Base-by-base conservation (phyloP, 176 grass and related monocot genomes). In the Ensete glaucum region DNA sequence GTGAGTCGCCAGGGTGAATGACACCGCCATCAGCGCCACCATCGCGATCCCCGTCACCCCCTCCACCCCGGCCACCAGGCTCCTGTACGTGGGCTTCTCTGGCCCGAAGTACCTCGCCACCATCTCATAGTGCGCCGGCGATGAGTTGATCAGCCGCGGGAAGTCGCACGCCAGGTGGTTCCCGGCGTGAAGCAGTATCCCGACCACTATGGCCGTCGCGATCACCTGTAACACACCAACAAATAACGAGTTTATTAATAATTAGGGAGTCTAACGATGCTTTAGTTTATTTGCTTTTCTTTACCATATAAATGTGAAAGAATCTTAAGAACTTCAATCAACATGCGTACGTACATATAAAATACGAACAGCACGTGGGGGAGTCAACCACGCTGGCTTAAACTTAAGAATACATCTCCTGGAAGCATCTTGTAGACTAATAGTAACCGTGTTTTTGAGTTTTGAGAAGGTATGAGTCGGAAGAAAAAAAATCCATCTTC, bases 141-240 rank as follows among this genome's bases (percentile, higher is more conserved):
- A 53, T 13, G 90, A 67, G 69, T 78, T 83, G 82, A 86, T 91
- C 76, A 99, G 16, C 10, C 90, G 88, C 25, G 95, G 95, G 77
- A 99, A 99, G 81, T 99, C 95, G 60, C 95, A 99, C 27, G 88
- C 88, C 73, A 99, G 78, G 54, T 99, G 95, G 86, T 93, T 99
- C 52, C 95, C 95, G 9, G 95, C 95, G 80, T 99, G 95, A 22
- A 99, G 80, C 57, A 89, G 87, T 76, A 91, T 94, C 7, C 84
- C 95, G 1, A 91, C 77, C 84, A 94, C 95, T 57, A 94, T 94
- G 22, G 95, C 95, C 73, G 90, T 94, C 77, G 95, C 95, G 51
- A 99, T 99, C 86, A 93, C 87, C 95, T 99, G 82, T 52, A 75
- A 9, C 21, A 70, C 12, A 19, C 15, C 15, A 70, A 70, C 29